Evolutionary conservation across 2,329 filamentous ascomycete genomes (phyloP).

Genomic region (Epichloe hybrida): DNA sequence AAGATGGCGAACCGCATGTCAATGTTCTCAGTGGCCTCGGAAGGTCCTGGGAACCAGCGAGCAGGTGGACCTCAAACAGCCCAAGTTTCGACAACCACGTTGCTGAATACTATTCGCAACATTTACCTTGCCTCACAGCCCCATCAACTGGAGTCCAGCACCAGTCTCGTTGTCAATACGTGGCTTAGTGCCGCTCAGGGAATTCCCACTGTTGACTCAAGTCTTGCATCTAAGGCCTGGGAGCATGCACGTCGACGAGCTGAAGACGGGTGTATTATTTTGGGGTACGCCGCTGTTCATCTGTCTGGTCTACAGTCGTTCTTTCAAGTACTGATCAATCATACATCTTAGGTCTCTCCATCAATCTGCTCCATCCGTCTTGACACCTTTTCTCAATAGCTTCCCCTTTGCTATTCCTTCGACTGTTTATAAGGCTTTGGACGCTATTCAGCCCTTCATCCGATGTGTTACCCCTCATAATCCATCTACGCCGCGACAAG

Average conservation of each 20-base stretch:
- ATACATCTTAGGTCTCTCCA: conserved; percentile 58
- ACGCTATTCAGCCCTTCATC: conserved; percentile 74
- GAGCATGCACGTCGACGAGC: conserved; percentile 90
- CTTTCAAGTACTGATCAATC: conserved; percentile 7
- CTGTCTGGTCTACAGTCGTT: not conserved
- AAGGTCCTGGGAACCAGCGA: conserved; percentile 44
- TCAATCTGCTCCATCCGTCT: conserved; percentile 70
- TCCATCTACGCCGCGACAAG: conserved; percentile 68
- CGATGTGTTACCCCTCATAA: conserved; percentile 81
- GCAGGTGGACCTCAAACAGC: conserved; percentile 52
- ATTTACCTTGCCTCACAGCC: conserved; percentile 71
- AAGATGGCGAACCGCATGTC: conserved; percentile 52
- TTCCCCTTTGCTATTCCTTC: conserved; percentile 64
- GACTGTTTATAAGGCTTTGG: conserved; percentile 62
- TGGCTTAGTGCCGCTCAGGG: conserved; percentile 73
- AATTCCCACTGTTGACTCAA: conserved; percentile 62
- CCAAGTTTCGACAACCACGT: conserved; percentile 82
- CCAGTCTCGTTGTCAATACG: conserved; percentile 87
- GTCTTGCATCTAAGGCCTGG: conserved; percentile 74
- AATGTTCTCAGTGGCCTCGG: conserved; percentile 54
- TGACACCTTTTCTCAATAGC: conserved; percentile 67
- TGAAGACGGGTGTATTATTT: conserved; percentile 84
- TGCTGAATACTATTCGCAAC: conserved; percentile 84
- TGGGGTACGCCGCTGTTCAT: conserved; percentile 49
- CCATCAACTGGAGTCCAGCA: conserved; percentile 79